phyloP scores from a whole-genome alignment of 345 rosid species.

The Rhodamnia argentea region DNA sequence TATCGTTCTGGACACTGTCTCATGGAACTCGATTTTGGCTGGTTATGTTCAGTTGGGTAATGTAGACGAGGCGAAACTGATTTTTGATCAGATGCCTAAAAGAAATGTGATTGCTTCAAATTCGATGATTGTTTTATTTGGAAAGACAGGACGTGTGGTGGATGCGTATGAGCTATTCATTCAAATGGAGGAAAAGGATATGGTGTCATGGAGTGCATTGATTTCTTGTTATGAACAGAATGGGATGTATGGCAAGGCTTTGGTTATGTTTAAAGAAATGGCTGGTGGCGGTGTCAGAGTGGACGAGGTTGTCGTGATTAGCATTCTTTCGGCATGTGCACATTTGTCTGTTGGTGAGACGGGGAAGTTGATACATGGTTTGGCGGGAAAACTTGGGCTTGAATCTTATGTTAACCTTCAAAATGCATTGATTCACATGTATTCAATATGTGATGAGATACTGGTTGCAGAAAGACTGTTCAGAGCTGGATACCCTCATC shows the following conservation, averaged over 20 bases:
- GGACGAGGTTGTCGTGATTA: conserved; percentile 41
- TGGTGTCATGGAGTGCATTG: conserved; percentile 55
- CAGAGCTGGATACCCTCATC: conserved; percentile 3
- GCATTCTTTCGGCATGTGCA: conserved; percentile 38
- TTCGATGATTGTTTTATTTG: conserved; percentile 51
- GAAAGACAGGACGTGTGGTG: conserved; percentile 24
- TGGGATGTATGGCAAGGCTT: conserved; percentile 28
- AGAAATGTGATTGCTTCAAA: conserved; percentile 43
- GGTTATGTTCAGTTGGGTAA: conserved; percentile 33
- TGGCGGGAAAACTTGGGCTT: conserved; percentile 28
- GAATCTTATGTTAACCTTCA: conserved; percentile 44
- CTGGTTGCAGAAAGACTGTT: conserved; percentile 32
- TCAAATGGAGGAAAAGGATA: conserved; percentile 29
- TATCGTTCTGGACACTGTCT: conserved; percentile 32
- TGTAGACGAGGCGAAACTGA: conserved; percentile 29
- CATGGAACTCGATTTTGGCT: conserved; percentile 54
- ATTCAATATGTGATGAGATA: conserved; percentile 31
- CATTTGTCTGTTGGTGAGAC: conserved; percentile 2
- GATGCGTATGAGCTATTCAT: conserved; percentile 31
- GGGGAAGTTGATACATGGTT: conserved; percentile 28
- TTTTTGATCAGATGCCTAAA: conserved; percentile 34
- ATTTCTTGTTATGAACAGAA: conserved; percentile 47
- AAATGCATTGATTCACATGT: conserved; percentile 50
- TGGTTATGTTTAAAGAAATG: conserved; percentile 28
- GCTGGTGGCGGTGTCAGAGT: conserved; percentile 13